Evolutionary conservation across 495 filamentous ascomycete species (phyloP), one percentile per base, ranked within the genome.

Genomic region (Parathielavia appendiculata): DNA sequence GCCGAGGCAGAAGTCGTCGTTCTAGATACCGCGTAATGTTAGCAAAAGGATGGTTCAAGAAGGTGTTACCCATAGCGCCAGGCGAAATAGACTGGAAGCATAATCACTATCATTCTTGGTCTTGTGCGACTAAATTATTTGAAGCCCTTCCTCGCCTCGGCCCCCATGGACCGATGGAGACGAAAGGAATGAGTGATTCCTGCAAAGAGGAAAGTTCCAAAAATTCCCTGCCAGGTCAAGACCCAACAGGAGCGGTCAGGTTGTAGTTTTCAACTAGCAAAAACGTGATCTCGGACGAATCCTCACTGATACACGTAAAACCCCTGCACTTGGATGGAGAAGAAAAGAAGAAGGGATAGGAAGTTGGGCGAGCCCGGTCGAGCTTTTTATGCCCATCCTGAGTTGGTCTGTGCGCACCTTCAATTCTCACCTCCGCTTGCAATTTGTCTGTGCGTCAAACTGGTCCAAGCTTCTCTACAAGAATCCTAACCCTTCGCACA

Each of bases 1-100:
- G 84, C 63, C 0, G 86, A 88, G 63, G 85, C 85, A 0, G 85
- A 89, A 69, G 81, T 87, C 22, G 74, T 88, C 43, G 72, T 87
- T 54, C 69, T 89, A 57, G 86, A 89, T 63, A 78, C 75, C 6
- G 74, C 75, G 26, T 76, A 49, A 70, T 51, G 20, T 26, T 34
- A 45, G 36, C 34, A 41, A 32, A 17, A 12, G 35, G 51, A 10
- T 26, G 26, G 2, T 6, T 30, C 26, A 2, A 34, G 9, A 20
- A 36, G 9, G 20, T 20, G 16, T 34, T 26, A 36, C 32, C 48
- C 20, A 19, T n/a, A 12, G 14, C 10, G 14, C 22, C 6, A 1
- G 11, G 13, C 14, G 8, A 14, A 4, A 9, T 3, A n/a, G 13
- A 6, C 8, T 48, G 11, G 13, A 32, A 17, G 20, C 1, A 0